A percentile compares a stretch with the other conserved stretches of the same genome.
Evolutionary conservation across 192 early-diverging fungal species (phyloP).

Genomic region (Linnemannia zychae): DNA sequence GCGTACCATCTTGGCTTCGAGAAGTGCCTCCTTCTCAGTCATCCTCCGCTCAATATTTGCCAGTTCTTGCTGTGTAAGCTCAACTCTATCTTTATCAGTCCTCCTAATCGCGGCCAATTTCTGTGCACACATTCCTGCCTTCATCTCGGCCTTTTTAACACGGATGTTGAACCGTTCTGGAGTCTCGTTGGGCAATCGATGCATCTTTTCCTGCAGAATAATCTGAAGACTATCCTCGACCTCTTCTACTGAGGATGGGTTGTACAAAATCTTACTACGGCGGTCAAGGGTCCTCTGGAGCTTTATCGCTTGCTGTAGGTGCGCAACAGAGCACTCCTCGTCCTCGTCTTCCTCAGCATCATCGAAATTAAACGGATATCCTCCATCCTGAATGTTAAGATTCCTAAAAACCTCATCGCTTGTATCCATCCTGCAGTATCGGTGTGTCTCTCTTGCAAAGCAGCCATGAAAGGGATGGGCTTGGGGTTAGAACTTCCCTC

Average conservation of each 20-base stretch:
- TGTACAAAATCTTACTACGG: not conserved
- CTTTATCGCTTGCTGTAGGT: not conserved
- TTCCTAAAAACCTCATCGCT: no score
- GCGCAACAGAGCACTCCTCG: no score
- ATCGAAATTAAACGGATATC: no score
- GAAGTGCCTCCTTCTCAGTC: not conserved
- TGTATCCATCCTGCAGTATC: no score
- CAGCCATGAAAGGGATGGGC: no score
- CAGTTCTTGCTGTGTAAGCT: not conserved
- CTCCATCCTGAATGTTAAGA: no score
- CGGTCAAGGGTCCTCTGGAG: not conserved
- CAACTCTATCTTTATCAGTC: not conserved
- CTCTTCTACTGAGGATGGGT: not conserved
- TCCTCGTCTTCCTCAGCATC: no score
- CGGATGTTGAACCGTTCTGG: slow-evolving; percentile 1
- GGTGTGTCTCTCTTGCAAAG: no score
- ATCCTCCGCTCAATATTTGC: slow-evolving; percentile 1
- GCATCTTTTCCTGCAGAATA: slow-evolving; percentile 4
- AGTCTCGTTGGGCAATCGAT: not conserved
- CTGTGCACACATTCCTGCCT: slow-evolving; percentile 3
- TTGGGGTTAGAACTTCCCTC: no score
- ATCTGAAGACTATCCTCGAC: not conserved
- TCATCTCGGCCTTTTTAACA: not conserved
- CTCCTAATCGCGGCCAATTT: not conserved
- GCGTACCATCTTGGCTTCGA: not conserved